Conservation (phyloP, 2,329 filamentous ascomycete genomes). For the Podosphaera xanthii region DNA sequence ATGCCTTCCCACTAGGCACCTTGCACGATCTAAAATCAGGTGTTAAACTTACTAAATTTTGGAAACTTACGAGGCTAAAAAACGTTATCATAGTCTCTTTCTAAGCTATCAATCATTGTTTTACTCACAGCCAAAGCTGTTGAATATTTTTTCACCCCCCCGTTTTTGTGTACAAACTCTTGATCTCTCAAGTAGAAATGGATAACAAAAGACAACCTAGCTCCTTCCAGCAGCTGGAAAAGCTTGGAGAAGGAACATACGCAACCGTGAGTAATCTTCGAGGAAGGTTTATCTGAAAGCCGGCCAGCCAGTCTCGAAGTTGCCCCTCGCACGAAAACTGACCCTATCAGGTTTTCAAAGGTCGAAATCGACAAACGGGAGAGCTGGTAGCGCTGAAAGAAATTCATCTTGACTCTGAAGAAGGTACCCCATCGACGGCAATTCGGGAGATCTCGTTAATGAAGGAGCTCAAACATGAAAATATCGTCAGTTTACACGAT, state of each 20-base stretch:
- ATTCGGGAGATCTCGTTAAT: constrained; percentile 97
- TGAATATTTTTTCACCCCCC: too few relatives aligned
- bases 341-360: constrained; percentile 69
- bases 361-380: constrained; percentile 86
- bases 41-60: too few relatives aligned
- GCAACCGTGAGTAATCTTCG: constrained; percentile 46
- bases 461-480: constrained; percentile 98
- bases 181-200: constrained; percentile 28
- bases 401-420: constrained; percentile 95
- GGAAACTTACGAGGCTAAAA: too few relatives aligned
- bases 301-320: too few relatives aligned
- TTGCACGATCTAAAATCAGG: too few relatives aligned
- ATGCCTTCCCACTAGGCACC: too few relatives aligned
- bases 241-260: constrained; percentile 95
- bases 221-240: constrained; percentile 98
- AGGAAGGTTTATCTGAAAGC: background rate
- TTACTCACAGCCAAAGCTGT: too few relatives aligned
- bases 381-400: constrained; percentile 94
- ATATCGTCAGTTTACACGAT: constrained; percentile 91
- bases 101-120: too few relatives aligned
- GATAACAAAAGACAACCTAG: constrained; percentile 58
- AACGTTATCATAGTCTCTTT: too few relatives aligned
- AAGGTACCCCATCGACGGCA: constrained; percentile 88
- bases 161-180: too few relatives aligned
- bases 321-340: constrained; percentile 4